Percentiles rank a stretch among this genome's conserved stretches.
phyloP scores from a whole-genome alignment of 345 rosid species.

The Eucalyptus victrix region DNA sequence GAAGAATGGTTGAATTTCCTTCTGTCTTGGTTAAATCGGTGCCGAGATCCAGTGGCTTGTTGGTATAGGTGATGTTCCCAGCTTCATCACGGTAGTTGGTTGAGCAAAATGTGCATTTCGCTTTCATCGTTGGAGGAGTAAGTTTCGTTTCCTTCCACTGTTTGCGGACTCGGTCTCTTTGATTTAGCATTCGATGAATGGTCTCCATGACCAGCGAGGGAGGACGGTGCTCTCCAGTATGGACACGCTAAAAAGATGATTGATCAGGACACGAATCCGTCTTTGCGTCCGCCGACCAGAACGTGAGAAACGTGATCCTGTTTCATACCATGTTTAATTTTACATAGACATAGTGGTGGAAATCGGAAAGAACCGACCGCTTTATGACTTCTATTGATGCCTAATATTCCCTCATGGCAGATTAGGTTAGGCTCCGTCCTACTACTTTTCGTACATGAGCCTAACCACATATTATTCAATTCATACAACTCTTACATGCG shows the following conservation, averaged over 20 bases:
- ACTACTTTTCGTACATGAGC: neutral
- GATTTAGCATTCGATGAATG: neutral
- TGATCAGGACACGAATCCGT: neutral
- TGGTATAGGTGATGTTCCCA: neutral
- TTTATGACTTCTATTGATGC: neutral
- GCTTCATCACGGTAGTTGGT: neutral
- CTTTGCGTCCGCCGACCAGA: neutral
- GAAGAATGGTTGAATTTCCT: neutral
- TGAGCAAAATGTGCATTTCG: neutral
- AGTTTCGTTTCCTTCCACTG: neutral
- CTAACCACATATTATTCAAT: neutral
- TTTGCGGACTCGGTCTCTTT: neutral
- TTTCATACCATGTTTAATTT: neutral
- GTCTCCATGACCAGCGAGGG: neutral
- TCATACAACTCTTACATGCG: neutral
- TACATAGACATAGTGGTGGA: neutral
- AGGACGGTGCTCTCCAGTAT: neutral
- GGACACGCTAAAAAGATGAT: neutral
- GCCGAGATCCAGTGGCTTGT: neutral
- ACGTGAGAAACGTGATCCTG: neutral
- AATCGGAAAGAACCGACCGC: neutral
- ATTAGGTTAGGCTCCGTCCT: neutral
- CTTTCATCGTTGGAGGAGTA: neutral
- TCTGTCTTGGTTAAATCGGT: neutral
- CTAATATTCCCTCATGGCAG: neutral